These are phyloP conservation scores for Trematosphaeria pertusa DNA, from an alignment of 2,329 filamentous ascomycete species.

Conservation along the genomic window DNA sequence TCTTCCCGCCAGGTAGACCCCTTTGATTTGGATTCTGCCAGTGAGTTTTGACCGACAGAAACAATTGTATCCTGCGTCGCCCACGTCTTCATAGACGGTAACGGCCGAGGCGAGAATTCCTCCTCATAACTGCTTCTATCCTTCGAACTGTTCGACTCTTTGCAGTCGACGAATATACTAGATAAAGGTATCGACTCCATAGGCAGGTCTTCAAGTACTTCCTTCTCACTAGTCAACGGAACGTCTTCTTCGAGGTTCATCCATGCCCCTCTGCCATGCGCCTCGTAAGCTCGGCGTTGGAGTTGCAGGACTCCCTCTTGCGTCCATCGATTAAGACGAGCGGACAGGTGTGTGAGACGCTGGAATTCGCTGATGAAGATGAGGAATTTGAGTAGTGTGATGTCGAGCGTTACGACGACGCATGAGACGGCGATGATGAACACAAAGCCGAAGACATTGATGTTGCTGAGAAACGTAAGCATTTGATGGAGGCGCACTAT, in stretches of 20 bases:
- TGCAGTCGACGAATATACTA: background rate
- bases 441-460: conserved; percentile 16
- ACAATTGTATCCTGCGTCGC: background rate
- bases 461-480: conserved; percentile 13
- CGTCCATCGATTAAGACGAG: conserved; percentile 12
- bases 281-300: conserved; percentile 11
- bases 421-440: conserved; percentile 11
- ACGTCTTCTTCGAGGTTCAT: conserved; percentile 4
- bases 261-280: background rate
- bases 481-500: no score
- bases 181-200: background rate
- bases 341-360: background rate
- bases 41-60: background rate
- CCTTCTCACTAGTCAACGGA: background rate
- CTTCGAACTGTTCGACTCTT: background rate
- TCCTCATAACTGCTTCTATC: background rate
- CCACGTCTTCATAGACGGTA: background rate
- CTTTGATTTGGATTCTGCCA: background rate
- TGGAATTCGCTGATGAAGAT: conserved; percentile 11
- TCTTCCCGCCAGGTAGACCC: background rate
- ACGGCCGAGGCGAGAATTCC: background rate
- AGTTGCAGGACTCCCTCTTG: conserved; percentile 21
- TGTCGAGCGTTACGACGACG: conserved; percentile 4
- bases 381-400: conserved; percentile 13
- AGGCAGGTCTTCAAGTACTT: background rate